A percentile compares a stretch with the other conserved stretches of the same genome.
Evolutionary conservation across 345 rosid genomes (phyloP).

Genomic region (Populus alba): DNA sequence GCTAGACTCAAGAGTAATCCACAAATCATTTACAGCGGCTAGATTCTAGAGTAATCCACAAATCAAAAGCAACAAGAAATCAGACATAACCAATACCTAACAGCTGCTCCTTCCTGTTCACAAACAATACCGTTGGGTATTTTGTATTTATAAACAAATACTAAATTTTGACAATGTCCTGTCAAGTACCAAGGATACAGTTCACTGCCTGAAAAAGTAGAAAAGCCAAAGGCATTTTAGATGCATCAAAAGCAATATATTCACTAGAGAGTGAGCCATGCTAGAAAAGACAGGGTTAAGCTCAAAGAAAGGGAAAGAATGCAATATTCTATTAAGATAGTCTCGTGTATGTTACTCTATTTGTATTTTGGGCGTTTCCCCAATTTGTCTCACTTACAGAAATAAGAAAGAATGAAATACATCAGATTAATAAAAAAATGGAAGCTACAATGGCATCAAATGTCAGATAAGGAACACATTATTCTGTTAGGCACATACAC

Average conservation of each 20-base stretch:
- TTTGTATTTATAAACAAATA: too few relatives aligned
- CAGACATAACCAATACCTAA: background rate
- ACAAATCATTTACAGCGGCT: background rate
- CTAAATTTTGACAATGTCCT: too few relatives aligned
- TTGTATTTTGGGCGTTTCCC: background rate
- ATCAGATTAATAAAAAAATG: background rate
- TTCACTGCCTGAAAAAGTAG: too few relatives aligned
- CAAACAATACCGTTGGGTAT: too few relatives aligned
- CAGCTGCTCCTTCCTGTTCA: background rate
- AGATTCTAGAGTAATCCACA: background rate
- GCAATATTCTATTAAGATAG: background rate
- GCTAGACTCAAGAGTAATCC: background rate
- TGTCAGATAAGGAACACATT: background rate
- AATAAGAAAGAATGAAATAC: background rate
- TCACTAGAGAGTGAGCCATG: too few relatives aligned
- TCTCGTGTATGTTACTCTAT: background rate
- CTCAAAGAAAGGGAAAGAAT: background rate
- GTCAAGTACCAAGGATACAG: too few relatives aligned
- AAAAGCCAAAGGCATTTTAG: too few relatives aligned
- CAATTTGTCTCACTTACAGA: background rate
- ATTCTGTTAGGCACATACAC: conserved; percentile 61
- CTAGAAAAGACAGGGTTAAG: background rate
- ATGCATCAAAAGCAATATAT: too few relatives aligned
- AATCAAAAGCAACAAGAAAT: background rate
- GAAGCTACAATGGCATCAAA: background rate